Conservation (phyloP, 768 basidiomycete genomes). For the Neoboletus brunneissimus region DNA sequence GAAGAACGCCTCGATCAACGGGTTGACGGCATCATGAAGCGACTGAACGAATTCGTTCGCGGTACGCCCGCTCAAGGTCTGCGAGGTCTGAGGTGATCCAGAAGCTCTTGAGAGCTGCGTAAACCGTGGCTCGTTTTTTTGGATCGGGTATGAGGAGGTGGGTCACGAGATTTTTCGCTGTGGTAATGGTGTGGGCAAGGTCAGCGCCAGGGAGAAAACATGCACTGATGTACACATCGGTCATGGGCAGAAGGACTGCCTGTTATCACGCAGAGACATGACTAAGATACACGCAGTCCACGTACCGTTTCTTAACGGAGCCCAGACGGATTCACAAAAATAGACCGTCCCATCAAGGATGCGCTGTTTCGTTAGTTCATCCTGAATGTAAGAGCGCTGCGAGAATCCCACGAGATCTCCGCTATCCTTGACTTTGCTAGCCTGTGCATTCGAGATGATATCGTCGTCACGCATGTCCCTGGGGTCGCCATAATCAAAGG, state of each 20-base stretch:
- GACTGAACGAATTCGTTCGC: conserved; percentile 43
- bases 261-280: background rate
- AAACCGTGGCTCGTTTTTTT: conserved; percentile 58
- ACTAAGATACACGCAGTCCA: background rate
- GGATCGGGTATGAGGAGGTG: conserved; percentile 61
- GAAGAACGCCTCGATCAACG: background rate
- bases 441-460: conserved; percentile 2
- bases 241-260: conserved; percentile 1
- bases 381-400: conserved; percentile 42
- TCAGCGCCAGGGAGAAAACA: conserved; percentile 8
- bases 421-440: conserved; percentile 34
- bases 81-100: conserved; percentile 69
- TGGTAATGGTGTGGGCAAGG: background rate
- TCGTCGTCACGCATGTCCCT: conserved; percentile 15
- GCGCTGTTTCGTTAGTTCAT: conserved; percentile 61
- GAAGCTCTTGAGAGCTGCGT: conserved; percentile 52
- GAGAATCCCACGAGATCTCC: conserved; percentile 31
- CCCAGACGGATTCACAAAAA: conserved; percentile 57
- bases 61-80: conserved; percentile 61
- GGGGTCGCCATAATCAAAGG: conserved; percentile 61
- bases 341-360: conserved; percentile 63
- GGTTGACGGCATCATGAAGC: conserved; percentile 10
- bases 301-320: conserved; percentile 55
- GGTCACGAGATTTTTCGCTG: conserved; percentile 55
- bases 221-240: background rate